These are phyloP conservation scores for Phyllosticta ampelicida DNA, from an alignment of 2,329 filamentous ascomycete species.

Conservation along the genomic window DNA sequence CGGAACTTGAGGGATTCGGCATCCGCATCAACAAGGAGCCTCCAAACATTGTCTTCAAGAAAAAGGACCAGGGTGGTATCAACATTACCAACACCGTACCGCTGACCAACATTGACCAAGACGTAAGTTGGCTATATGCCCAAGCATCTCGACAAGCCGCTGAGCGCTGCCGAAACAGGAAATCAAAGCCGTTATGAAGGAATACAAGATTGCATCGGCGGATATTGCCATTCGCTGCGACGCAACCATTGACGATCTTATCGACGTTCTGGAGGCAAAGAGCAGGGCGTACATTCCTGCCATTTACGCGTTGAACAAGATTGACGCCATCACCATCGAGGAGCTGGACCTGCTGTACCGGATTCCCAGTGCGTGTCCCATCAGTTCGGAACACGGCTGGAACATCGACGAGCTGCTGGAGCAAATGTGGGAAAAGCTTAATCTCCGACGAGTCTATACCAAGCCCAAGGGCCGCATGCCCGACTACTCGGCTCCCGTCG, in stretches of 20 bases:
- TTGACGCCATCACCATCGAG: slow-evolving; percentile 95
- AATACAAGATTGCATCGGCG: slow-evolving; percentile 92
- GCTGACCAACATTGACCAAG: slow-evolving; percentile 81
- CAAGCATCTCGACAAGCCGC: neutral
- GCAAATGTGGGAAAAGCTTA: slow-evolving; percentile 97
- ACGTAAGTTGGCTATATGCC: slow-evolving; percentile 33
- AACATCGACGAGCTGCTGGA: slow-evolving; percentile 96
- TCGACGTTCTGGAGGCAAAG: slow-evolving; percentile 90
- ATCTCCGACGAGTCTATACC: slow-evolving; percentile 85
- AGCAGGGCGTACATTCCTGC: slow-evolving; percentile 96
- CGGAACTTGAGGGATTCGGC: slow-evolving; percentile 90
- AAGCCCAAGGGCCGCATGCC: slow-evolving; percentile 94
- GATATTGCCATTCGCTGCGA: slow-evolving; percentile 98
- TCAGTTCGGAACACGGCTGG: slow-evolving; percentile 92
- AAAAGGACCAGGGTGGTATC: slow-evolving; percentile 97
- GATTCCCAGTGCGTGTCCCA: slow-evolving; percentile 93
- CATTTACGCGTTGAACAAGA: slow-evolving; percentile 98
- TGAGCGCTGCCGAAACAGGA: slow-evolving; percentile 40
- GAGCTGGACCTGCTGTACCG: slow-evolving; percentile 92
- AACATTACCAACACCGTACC: slow-evolving; percentile 93
- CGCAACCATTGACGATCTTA: slow-evolving; percentile 92
- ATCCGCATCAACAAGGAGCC: slow-evolving; percentile 96
- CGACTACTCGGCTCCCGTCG: slow-evolving; percentile 85
- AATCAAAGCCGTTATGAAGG: slow-evolving; percentile 94
- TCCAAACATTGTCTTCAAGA: slow-evolving; percentile 98